Base-by-base conservation (phyloP, 1,284 basidiomycete species). In the Irpex lacteus region DNA sequence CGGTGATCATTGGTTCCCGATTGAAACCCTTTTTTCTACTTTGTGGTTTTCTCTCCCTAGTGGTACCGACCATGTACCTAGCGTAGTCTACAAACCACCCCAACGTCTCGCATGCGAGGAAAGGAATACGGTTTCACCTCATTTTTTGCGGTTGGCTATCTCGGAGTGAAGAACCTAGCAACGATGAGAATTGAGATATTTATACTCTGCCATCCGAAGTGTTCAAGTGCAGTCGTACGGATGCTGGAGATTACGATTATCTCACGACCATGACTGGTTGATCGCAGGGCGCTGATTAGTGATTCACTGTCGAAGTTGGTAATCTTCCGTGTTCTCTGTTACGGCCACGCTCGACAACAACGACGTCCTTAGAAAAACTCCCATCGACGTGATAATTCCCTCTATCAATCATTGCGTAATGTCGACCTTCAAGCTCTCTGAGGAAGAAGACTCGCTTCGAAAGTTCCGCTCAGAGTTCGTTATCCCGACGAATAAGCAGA, bases 401-500 rank as follows among this genome's bases (percentile, higher is more conserved):
- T 26, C 26, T 26, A 26, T 26, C 26, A 26, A 26, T 26, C 26
- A 52, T n/a, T 52, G 18, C 11, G 18, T n/a, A 21, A 18, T 52
- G 40, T 44, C 40, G 11, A 15, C 50, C n/a, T 52, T 52, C 50
- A 52, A 5, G 18, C 50, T 52, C 50, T 52, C 19, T 2, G 13
- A 13, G 13, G 19, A 13, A 7, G 11, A 13, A 13, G 50, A 52
- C 19, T 8, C 19, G 13, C 18, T 52, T 9, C 54, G 60, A 59
- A 64, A 63, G 34, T 69, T 70, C 59, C 80, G 81, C 60, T 74
- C 81, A 66, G 81, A 89, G 65, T 93, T 93, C 72, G 70, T 82
- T 60, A 70, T 90, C 60, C 91, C 91, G 60, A 84, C 82, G 3
- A 88, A 89, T 75, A 75, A 71, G 11, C 77, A 83, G 63, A 80